Conservation (phyloP, 139 green algal genomes). For the Astrephomene gubernaculifera region DNA sequence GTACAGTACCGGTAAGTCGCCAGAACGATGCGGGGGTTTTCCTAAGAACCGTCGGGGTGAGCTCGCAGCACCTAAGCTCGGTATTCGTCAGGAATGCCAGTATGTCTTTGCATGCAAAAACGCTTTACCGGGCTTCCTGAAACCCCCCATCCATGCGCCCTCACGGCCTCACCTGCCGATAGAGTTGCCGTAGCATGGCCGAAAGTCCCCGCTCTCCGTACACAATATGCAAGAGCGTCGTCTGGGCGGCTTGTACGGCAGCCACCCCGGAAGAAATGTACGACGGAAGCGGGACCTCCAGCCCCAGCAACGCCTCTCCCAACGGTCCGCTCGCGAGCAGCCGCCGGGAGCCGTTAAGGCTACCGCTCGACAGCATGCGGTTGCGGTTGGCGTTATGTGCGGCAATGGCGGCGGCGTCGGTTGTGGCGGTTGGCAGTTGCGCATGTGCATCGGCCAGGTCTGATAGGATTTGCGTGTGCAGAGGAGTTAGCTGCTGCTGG, state of each 20-base stretch:
- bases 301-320: slow-evolving; percentile 21
- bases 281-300: slow-evolving; percentile 11
- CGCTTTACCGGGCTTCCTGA: not conserved
- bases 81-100: too few relatives aligned
- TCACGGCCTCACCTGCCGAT: slow-evolving; percentile 11
- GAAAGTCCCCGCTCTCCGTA: slow-evolving; percentile 30
- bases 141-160: not conserved
- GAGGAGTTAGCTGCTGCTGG: slow-evolving; percentile 15
- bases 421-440: slow-evolving; percentile 13
- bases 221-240: not conserved
- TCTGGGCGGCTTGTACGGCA: not conserved
- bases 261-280: not conserved
- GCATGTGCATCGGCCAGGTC: slow-evolving; percentile 12
- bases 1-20: too few relatives aligned
- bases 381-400: too few relatives aligned
- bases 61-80: too few relatives aligned
- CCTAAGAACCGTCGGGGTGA: too few relatives aligned
- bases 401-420: not conserved
- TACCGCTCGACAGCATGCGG: too few relatives aligned
- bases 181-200: slow-evolving; percentile 38
- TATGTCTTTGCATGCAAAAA: too few relatives aligned
- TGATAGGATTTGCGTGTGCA: slow-evolving; percentile 30
- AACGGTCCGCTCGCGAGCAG: slow-evolving; percentile 19
- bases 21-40: too few relatives aligned
- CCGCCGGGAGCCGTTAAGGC: not conserved